These are phyloP conservation scores for Santalum album DNA, from an alignment of 164 flowering plant species.

Conservation along the genomic window DNA sequence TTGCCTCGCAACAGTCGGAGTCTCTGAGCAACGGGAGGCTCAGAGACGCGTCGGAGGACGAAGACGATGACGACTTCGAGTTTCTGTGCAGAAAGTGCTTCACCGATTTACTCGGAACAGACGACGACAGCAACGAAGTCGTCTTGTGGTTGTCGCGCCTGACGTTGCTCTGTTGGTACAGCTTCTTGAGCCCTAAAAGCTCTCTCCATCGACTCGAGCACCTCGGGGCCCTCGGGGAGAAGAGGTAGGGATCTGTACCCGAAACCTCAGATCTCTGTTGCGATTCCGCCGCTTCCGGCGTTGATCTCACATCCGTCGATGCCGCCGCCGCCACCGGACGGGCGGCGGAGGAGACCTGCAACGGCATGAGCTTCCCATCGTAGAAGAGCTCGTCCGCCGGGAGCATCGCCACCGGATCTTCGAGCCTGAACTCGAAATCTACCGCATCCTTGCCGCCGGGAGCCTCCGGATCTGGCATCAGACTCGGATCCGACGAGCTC, in stretches of 20 bases:
- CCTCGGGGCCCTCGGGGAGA: constrained; percentile 84
- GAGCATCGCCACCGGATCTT: constrained; percentile 70
- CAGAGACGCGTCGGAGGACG: constrained; percentile 33
- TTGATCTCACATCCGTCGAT: constrained; percentile 9
- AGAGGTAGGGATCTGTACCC: constrained; percentile 38
- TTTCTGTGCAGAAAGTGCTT: constrained; percentile 50
- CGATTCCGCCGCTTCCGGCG: constrained; percentile 25
- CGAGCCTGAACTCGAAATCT: constrained; percentile 83
- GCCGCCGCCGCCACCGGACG: constrained; percentile 5
- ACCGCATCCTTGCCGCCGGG: constrained; percentile 17
- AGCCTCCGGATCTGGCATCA: constrained; percentile 17
- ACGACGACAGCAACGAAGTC: constrained; percentile 14
- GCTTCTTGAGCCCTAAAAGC: constrained; percentile 60
- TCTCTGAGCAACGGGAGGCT: constrained; percentile 63
- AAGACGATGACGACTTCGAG: constrained; percentile 36
- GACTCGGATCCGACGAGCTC: constrained; percentile 7
- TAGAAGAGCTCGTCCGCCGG: constrained; percentile 85
- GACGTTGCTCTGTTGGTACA: constrained; percentile 25
- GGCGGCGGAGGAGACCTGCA: constrained; percentile 24
- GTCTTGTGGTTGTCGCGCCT: constrained; percentile 21
- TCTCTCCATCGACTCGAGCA: constrained; percentile 88
- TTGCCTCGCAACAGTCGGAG: constrained; percentile 42
- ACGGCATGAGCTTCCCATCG: constrained; percentile 78
- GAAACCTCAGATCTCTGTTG: constrained; percentile 26
- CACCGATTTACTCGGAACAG: constrained; percentile 26